A percentile compares a stretch with the other conserved stretches of the same genome.
phyloP scores from a whole-genome alignment of 2,329 filamentous ascomycete genomes.

The Cladosporium cucumerinum region DNA sequence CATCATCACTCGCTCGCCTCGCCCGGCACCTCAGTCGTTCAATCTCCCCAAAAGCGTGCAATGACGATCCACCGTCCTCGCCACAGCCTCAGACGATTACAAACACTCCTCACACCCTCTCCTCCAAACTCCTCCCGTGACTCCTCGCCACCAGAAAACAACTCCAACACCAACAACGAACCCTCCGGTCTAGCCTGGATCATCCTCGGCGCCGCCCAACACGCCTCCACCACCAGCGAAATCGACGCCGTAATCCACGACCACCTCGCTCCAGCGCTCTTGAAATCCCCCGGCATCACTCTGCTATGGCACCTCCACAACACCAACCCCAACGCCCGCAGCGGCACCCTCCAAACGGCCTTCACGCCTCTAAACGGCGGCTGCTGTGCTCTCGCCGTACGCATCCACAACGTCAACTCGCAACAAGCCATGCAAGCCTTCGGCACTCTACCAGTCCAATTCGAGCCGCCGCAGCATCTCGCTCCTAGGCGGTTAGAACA shows the following conservation, averaged over 20 bases:
- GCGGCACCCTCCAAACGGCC: conserved; percentile 15
- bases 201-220: conserved; percentile 8
- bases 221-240: not conserved
- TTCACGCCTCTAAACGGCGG: conserved; percentile 17
- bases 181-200: conserved; percentile 14
- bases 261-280: conserved; percentile 13
- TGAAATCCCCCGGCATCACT: conserved; percentile 11
- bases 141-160: not conserved
- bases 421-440: conserved; percentile 3
- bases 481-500: not conserved
- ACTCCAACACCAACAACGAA: not conserved
- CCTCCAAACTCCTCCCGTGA: conserved; percentile 1
- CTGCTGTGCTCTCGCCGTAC: conserved; percentile 18
- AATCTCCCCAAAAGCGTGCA: not conserved
- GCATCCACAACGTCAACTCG: conserved; percentile 15
- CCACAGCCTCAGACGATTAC: conserved; percentile 10
- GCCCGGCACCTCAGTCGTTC: not conserved
- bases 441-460: not conserved
- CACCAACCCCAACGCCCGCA: conserved; percentile 18
- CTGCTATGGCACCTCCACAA: conserved; percentile 18
- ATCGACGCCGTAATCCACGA: conserved; percentile 13
- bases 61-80: conserved; percentile 13
- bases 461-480: conserved; percentile 2
- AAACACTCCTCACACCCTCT: not conserved
- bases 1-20: not conserved